A percentile compares a stretch with the other conserved stretches of the same genome.
phyloP scores from a whole-genome alignment of 139 green algal species.

The Chlamydomonas incerta region DNA sequence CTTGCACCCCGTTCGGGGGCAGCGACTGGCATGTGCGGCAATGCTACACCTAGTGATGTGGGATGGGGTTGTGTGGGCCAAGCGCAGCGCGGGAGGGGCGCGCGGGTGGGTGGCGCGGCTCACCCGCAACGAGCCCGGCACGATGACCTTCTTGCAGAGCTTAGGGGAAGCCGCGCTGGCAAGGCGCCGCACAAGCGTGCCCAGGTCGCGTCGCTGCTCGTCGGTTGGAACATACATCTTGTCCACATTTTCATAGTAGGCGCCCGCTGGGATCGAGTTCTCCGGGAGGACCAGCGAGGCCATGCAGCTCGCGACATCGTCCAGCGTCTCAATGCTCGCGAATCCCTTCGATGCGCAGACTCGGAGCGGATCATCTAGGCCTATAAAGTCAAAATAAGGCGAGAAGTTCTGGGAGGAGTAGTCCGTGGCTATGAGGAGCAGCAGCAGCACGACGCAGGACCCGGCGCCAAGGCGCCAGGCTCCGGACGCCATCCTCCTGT shows the following conservation, averaged over 20 bases:
- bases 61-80: too few species aligned
- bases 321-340: background rate
- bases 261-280: background rate
- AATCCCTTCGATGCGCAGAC: background rate
- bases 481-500: background rate
- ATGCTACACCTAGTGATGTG: too few species aligned
- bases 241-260: background rate
- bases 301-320: conserved; percentile 5
- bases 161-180: too few species aligned
- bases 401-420: too few species aligned
- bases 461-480: too few species aligned
- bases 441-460: too few species aligned
- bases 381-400: background rate
- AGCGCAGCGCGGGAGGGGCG: too few species aligned
- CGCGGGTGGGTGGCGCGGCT: too few species aligned
- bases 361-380: background rate
- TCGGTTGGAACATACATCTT: background rate
- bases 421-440: too few species aligned
- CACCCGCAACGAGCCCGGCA: background rate
- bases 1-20: too few species aligned
- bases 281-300: background rate
- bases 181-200: background rate
- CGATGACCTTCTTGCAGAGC: background rate
- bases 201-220: background rate
- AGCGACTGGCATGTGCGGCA: too few species aligned